Evolutionary conservation across 257 asterid species (phyloP).

Genomic region (Linaria vulgaris): DNA sequence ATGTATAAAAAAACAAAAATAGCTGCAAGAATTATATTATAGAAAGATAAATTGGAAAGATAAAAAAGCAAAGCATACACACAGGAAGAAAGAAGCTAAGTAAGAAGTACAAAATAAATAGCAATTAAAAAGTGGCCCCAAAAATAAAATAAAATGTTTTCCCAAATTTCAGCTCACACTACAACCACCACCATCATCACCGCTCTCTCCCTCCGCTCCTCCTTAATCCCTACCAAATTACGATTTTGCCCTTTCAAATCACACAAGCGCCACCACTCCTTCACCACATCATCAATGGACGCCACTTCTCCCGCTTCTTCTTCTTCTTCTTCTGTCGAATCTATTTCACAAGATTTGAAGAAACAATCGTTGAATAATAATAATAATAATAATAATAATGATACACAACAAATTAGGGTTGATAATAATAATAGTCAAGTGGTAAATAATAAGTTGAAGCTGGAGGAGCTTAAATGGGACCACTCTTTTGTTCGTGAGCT

Average conservation of each 20-base stretch:
- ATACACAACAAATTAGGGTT: constrained; percentile 7
- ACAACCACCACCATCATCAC: constrained; percentile 53
- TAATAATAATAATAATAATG: constrained; percentile 1
- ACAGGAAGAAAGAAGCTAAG: no score
- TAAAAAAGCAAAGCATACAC: no score
- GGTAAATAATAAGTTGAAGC: constrained; percentile 55
- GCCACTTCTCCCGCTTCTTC: constrained; percentile 32
- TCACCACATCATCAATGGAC: constrained; percentile 55
- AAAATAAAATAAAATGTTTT: constrained; percentile 47
- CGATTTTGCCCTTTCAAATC: constrained; percentile 35
- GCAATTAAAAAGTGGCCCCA: not conserved
- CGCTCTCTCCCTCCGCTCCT: constrained; percentile 38
- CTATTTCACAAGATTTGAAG: constrained; percentile 61
- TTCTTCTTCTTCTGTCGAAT: constrained; percentile 47
- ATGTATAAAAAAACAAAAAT: no score
- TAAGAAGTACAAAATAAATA: no score
- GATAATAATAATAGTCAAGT: constrained; percentile 17
- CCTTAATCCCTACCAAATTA: constrained; percentile 35
- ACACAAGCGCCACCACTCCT: constrained; percentile 36
- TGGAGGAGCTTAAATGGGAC: constrained; percentile 86
- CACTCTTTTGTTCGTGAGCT: constrained; percentile 83
- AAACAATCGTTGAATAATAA: constrained; percentile 47
- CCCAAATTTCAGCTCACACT: no score
- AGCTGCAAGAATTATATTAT: no score
- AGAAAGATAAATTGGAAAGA: no score